Evolutionary conservation across 1,139 yeast species (phyloP).

Genomic region (Saccharomyces hybrid): DNA sequence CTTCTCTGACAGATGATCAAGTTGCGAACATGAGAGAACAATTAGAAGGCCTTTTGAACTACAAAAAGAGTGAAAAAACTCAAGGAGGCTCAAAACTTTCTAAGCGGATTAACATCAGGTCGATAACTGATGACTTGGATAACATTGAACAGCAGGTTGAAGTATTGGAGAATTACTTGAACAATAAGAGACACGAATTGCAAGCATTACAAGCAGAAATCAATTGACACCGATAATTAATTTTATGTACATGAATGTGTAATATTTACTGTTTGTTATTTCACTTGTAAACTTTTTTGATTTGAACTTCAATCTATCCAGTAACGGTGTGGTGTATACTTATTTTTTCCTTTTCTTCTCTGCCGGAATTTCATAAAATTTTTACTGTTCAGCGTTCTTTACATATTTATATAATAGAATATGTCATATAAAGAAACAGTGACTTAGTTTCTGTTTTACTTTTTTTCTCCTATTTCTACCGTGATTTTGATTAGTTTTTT

Average conservation of each 20-base stretch:
- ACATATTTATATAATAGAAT: not conserved
- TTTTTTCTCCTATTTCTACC: not conserved
- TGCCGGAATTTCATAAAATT: not conserved
- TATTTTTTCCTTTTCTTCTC: not conserved
- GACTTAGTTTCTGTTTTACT: not conserved
- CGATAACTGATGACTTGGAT: conserved; percentile 39
- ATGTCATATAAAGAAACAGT: not conserved
- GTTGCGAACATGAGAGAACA: conserved; percentile 55
- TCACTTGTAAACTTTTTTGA: not conserved
- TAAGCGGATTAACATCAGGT: conserved; percentile 27
- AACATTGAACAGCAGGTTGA: conserved; percentile 49
- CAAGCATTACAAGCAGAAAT: conserved; percentile 38
- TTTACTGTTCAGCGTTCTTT: not conserved
- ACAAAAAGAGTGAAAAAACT: conserved; percentile 36
- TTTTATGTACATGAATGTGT: not conserved
- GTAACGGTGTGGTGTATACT: not conserved
- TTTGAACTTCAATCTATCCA: not conserved
- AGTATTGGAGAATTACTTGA: conserved; percentile 46
- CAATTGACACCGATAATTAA: conserved; percentile 10
- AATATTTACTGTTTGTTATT: not conserved
- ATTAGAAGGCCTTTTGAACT: conserved; percentile 71
- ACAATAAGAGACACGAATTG: conserved; percentile 43
- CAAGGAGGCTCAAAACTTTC: conserved; percentile 10
- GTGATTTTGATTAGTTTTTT: not conserved
- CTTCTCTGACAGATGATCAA: conserved; percentile 41